Conservation (phyloP, 306 rosid species). For the Fragaria vesca region DNA sequence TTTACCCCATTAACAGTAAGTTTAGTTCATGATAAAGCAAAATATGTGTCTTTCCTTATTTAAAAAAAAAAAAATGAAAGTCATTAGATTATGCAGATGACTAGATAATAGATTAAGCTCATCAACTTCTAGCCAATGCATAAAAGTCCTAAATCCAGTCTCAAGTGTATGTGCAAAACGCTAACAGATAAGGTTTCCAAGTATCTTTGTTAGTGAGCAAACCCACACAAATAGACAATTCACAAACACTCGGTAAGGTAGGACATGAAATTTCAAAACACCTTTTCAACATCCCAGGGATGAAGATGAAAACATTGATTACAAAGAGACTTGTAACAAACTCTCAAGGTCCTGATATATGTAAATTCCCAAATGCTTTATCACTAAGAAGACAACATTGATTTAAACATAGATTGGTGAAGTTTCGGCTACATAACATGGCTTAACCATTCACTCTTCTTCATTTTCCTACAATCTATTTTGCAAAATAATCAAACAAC, state of each 20-base stretch:
- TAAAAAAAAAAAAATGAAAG: background rate
- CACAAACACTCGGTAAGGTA: background rate
- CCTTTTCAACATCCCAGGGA: background rate
- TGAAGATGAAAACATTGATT: background rate
- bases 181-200: background rate
- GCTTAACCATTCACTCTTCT: background rate
- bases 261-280: background rate
- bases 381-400: background rate
- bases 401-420: background rate
- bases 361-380: background rate
- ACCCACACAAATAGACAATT: background rate
- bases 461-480: background rate
- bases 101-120: background rate
- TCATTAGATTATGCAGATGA: background rate
- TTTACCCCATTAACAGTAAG: background rate
- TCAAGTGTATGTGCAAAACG: background rate
- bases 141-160: background rate
- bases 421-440: background rate
- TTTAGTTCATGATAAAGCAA: background rate
- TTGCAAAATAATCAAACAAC: background rate
- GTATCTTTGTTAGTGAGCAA: background rate
- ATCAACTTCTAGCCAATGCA: background rate
- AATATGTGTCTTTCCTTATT: background rate
- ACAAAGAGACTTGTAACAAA: background rate
- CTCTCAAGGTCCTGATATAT: background rate